phyloP scores from a whole-genome alignment of 768 basidiomycete genomes.

The Kwoniella europaea region DNA sequence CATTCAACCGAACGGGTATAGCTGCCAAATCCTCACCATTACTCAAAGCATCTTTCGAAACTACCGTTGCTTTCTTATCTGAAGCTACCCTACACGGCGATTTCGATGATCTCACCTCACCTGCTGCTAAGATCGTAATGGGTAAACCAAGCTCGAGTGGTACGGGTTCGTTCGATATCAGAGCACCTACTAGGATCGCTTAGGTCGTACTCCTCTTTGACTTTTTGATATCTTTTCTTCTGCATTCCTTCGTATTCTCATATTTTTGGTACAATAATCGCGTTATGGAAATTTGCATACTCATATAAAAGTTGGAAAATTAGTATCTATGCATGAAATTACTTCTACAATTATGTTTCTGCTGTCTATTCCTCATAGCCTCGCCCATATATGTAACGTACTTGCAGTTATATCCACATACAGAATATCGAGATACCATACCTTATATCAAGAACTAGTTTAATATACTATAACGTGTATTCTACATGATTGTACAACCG shows the following conservation, averaged over 20 bases:
- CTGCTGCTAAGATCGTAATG: slow-evolving; percentile 88
- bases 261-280: not conserved
- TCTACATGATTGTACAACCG: slow-evolving; percentile 50
- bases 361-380: not conserved
- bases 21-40: slow-evolving; percentile 91
- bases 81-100: slow-evolving; percentile 94
- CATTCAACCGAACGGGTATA: slow-evolving; percentile 96
- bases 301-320: no score
- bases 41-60: slow-evolving; percentile 96
- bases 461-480: no score
- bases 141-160: slow-evolving; percentile 86
- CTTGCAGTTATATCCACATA: no score
- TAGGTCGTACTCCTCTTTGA: not conserved
- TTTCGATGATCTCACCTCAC: slow-evolving; percentile 87
- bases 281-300: not conserved
- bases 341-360: no score
- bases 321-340: no score
- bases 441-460: no score
- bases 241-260: not conserved
- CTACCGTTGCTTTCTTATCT: slow-evolving; percentile 88
- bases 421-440: no score
- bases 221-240: not conserved
- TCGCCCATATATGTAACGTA: not conserved
- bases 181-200: slow-evolving; percentile 39
- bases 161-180: slow-evolving; percentile 90